Evolutionary conservation across 2,329 filamentous ascomycete genomes (phyloP), one percentile per base, ranked within the genome.

Genomic region (Colletotrichum sp.): DNA sequence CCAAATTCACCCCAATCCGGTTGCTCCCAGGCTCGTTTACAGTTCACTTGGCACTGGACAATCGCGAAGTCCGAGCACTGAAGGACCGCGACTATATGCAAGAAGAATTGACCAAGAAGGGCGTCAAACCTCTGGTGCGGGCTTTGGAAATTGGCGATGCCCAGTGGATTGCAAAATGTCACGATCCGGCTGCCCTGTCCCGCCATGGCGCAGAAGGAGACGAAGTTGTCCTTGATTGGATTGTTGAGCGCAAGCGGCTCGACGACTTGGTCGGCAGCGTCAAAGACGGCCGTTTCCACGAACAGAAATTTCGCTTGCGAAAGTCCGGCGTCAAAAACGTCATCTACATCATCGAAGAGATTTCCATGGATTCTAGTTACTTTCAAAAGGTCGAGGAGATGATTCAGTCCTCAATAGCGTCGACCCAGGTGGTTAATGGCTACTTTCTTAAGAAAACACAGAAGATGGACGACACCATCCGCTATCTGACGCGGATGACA

Each of bases 261-360:
- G 95, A 96, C 81, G 95, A 97, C 82, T 86, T 97, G 63, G 89
- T 96, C n/a, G 87, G 90, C 67, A 96, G 94, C 77, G 95, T 97
- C 85, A 95, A 94, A 83, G 95, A 96, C 77, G 94, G 94, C 2
- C 92, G 95, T 4, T 96, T 96, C 79, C 93, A 94, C 79, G 95
- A 97, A 82, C 95, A 97, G 82, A 96, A 97, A 82, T 96, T 96
- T 81, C 93, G 95, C 2, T 88, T 96, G 13, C 90, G 90, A 71
- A 92, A 92, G 68, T 95, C 92, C 0, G 95, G 95, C 0, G 88
- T 95, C n/a, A 91, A 91, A 74, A 94, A 96, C 79, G 93, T 96
- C 16, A 89, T 95, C 49, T 97, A 96, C 81, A 88, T 97, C 28
- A 90, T 97, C 71, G 95, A 97, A 81, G 93, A 96, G 79, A 93